Evolutionary conservation across 768 basidiomycete species (phyloP), one percentile per base, ranked within the genome.

Genomic region (Leccinum disarticulatum): DNA sequence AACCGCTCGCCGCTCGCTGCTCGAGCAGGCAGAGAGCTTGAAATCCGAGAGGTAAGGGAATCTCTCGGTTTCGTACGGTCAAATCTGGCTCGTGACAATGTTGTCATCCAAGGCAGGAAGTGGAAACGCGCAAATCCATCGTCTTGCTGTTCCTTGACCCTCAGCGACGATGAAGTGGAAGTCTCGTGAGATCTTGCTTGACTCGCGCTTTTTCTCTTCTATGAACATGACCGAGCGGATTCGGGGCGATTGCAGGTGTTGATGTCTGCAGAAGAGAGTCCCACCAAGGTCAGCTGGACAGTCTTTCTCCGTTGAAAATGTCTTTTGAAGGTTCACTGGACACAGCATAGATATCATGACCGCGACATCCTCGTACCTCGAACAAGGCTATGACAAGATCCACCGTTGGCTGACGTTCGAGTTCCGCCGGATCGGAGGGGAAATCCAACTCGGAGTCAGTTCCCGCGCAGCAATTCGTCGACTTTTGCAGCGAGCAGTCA

Each of bases 331-430:
- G 30, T 36, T 9, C 59, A 17, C n/a, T 43, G 35, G 25, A 8
- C 35, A 28, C 63, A 97, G 95, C 3, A 74, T 92, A 49, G 96
- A 98, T 68, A 93, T 98, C 60, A 93, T 98, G 86, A 77, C 88
- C 0, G 79, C 85, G 9, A 97, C 93, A 0, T 87, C 89, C 0
- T 79, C 85, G 9, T 82, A 92, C 61, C 84, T 98, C 49, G 95
- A 98, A 70, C 86, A 90, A 64, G 95, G 88, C 3, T 95, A 91
- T 73, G 87, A 91, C 59, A 98, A 97, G 76, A 84, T 95, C 46
- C 81, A 88, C 58, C 87, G 93, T 25, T 95, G 90, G 86, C 85
- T 87, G 70, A 82, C 87, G 1, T 87, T 89, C 68, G 91, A 96
- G 70, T 94, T 97, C 69, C 82, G 91, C 10, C 83, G 87, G 62